Conservation (phyloP, 2,329 filamentous ascomycete genomes). For the Fusarium albosuccineum region DNA sequence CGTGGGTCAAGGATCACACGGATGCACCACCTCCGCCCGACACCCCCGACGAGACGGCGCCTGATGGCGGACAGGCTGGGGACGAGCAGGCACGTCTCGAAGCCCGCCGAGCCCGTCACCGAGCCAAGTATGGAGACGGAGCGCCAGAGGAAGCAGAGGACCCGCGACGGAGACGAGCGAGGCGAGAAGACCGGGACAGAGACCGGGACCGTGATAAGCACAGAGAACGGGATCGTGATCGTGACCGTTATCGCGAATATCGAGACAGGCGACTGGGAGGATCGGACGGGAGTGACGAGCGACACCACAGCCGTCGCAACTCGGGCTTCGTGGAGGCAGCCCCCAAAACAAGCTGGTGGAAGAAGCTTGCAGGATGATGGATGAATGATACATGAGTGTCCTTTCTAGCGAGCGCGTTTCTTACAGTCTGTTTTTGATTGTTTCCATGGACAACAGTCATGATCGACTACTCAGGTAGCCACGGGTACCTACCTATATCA, state of each 20-base stretch:
- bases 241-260: slow-evolving; percentile 20
- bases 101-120: slow-evolving; percentile 60
- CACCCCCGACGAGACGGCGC: slow-evolving; percentile 47
- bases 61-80: slow-evolving; percentile 55
- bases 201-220: slow-evolving; percentile 38
- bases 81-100: slow-evolving; percentile 66
- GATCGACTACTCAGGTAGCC: slow-evolving; percentile 9
- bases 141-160: slow-evolving; percentile 60
- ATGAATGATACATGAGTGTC: slow-evolving; percentile 39
- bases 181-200: slow-evolving; percentile 53
- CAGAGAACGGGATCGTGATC: slow-evolving; percentile 46
- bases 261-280: slow-evolving; percentile 46
- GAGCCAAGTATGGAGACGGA: slow-evolving; percentile 58
- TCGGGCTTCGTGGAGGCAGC: slow-evolving; percentile 60
- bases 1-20: slow-evolving; percentile 75
- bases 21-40: slow-evolving; percentile 71
- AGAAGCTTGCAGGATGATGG: slow-evolving; percentile 62
- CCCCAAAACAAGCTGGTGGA: slow-evolving; percentile 71
- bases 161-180: slow-evolving; percentile 57
- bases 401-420: slow-evolving; percentile 47
- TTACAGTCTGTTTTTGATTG: slow-evolving; percentile 32
- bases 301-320: slow-evolving; percentile 56
- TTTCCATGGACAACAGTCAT: slow-evolving; percentile 27
- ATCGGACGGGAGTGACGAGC: slow-evolving; percentile 61
- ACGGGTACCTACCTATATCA: slow-evolving; percentile 2